phyloP scores from a whole-genome alignment of 306 rosid species.

The Citrullus amarus region DNA sequence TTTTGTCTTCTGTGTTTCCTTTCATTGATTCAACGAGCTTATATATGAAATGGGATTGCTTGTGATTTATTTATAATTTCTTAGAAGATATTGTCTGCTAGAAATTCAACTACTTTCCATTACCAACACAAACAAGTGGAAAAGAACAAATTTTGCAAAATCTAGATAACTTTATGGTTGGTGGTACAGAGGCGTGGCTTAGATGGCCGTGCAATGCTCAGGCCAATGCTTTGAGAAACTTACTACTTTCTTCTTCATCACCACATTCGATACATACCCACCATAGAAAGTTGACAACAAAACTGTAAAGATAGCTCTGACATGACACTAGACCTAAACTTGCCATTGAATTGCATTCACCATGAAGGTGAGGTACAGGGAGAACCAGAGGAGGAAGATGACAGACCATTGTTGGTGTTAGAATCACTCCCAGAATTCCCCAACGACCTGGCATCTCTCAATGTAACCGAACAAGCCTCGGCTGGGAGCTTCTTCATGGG shows the following conservation, averaged over 20 bases:
- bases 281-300: neutral
- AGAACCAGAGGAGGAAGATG: conserved; percentile 72
- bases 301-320: neutral
- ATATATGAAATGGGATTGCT: neutral
- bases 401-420: conserved; percentile 33
- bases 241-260: neutral
- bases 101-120: conserved; percentile 2
- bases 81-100: neutral
- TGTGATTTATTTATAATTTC: neutral
- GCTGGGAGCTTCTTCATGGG: conserved; percentile 82
- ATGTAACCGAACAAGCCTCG: conserved; percentile 63
- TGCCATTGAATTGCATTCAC: conserved; percentile 23
- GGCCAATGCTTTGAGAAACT: conserved; percentile 31
- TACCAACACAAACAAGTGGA: conserved; percentile 9
- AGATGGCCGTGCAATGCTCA: conserved; percentile 28
- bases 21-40: neutral
- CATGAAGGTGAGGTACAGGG: conserved; percentile 86
- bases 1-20: neutral
- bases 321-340: neutral
- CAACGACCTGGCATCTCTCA: conserved; percentile 44
- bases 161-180: conserved; percentile 6
- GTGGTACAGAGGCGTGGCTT: conserved; percentile 31
- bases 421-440: conserved; percentile 70
- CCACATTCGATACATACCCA: neutral
- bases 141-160: conserved; percentile 14